phyloP scores from a whole-genome alignment of 1,284 basidiomycete genomes.

The Puccinia brachypodii region DNA sequence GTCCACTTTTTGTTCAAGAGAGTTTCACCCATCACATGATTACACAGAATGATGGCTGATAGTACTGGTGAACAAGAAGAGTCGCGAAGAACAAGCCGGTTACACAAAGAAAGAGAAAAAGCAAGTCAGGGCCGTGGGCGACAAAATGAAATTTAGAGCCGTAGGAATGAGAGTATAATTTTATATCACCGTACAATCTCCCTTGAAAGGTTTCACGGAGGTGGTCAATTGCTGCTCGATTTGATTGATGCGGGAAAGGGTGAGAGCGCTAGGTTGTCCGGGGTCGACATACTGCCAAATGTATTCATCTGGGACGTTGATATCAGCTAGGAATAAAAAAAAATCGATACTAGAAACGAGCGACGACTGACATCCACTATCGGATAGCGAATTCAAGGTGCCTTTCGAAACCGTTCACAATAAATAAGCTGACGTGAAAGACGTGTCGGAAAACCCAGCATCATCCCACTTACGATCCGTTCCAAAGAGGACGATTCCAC shows the following conservation, averaged over 20 bases:
- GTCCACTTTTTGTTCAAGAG: constrained; percentile 28
- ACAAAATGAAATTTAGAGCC: background rate
- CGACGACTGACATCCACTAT: constrained; percentile 34
- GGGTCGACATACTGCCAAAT: constrained; percentile 35
- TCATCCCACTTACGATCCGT: constrained; percentile 15
- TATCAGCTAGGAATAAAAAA: background rate
- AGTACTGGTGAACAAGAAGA: background rate
- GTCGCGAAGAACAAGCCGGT: background rate
- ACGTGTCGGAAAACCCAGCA: background rate
- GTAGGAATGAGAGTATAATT: background rate
- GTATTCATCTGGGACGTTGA: constrained; percentile 16
- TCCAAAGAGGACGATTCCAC: constrained; percentile 46
- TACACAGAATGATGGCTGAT: constrained; percentile 42
- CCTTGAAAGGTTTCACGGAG: constrained; percentile 13
- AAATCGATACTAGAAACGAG: background rate
- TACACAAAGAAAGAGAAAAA: background rate
- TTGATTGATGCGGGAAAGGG: background rate
- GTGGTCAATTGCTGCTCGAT: constrained; percentile 1
- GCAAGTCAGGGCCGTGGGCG: background rate
- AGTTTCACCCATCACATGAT: constrained; percentile 33
- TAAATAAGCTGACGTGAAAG: background rate
- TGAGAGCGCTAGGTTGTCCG: constrained; percentile 10
- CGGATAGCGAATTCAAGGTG: constrained; percentile 26
- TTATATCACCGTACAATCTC: constrained; percentile 20
- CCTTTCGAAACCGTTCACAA: background rate